Evolutionary conservation across 1,139 yeast genomes (phyloP).

Genomic region (Meyerozyma guilliermondii): DNA sequence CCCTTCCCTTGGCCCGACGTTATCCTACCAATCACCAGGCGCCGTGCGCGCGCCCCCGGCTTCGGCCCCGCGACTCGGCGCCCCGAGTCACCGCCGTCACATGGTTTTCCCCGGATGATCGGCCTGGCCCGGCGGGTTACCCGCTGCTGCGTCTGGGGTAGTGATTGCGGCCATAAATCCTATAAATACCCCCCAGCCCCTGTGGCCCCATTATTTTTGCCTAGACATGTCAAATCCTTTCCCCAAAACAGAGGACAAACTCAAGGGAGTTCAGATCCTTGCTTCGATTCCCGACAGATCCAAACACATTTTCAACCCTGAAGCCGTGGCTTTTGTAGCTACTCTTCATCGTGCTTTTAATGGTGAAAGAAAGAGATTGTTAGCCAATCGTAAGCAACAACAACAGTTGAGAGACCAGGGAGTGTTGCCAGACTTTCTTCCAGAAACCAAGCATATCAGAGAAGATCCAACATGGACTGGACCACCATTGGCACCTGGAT

Average conservation of each 20-base stretch:
- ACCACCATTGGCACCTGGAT: constrained; percentile 70
- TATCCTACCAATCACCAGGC: background rate
- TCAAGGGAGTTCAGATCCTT: constrained; percentile 61
- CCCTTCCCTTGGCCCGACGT: background rate
- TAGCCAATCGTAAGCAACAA: constrained; percentile 53
- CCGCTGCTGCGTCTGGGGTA: constrained; percentile 1
- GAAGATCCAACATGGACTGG: constrained; percentile 78
- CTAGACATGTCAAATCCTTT: constrained; percentile 46
- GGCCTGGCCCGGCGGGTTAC: constrained; percentile 2
- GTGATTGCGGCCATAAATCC: background rate
- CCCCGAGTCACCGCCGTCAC: constrained; percentile 2
- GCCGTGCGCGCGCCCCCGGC: background rate
- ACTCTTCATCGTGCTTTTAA: constrained; percentile 71
- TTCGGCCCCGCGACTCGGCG: constrained; percentile 1
- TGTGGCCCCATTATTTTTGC: background rate
- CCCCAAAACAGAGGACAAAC: constrained; percentile 46
- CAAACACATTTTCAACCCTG: constrained; percentile 58
- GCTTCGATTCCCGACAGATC: constrained; percentile 61
- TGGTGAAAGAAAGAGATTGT: constrained; percentile 52
- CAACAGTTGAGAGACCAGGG: constrained; percentile 66
- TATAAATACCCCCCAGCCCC: background rate
- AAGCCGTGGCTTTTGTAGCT: constrained; percentile 69
- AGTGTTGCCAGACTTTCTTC: constrained; percentile 64
- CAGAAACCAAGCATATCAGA: constrained; percentile 66
- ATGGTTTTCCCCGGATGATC: constrained; percentile 1